Base-by-base conservation (phyloP, 129 eudicot genomes). In the Flaveria sonorensis region DNA sequence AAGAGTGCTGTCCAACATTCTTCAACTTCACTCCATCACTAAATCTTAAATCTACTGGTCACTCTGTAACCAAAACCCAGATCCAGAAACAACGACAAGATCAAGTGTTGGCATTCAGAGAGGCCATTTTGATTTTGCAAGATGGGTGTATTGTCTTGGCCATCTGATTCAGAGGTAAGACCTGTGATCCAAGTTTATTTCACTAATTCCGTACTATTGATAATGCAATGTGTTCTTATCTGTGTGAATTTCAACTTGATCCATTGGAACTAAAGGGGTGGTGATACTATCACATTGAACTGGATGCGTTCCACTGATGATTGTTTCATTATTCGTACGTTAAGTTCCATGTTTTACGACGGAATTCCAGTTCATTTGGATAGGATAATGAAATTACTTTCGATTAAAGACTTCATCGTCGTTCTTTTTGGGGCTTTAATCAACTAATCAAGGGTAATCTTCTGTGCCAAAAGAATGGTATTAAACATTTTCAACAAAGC, bases 101-200 rank as follows among this genome's bases (percentile, higher is more conserved):
- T 36, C 40, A 36, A 36, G 40, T 5, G 40, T 36, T 36, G 40
- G 40, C 40, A 36, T 36, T 36, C 40, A 36, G 40, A 36, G 40
- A 36, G 40, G 40, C 1, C 7, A 4, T 36, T 32, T 36, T 36
- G 40, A 36, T 36, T 36, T 36, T 6, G 40, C 40, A 36, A 45
- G 20, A 74, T 77, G 81, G 74, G 46, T 77, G 74, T 36, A 16
- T 21, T 39, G 18, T 66, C 81, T 66, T 77, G 81, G 81, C 81
- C 74, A 6, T 77, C 81, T 36, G 81, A 67, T 52, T 77, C 81
- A 8, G 74, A 77, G 68, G 81, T 77, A 6, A 63, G 9, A 3
- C 64, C 45, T 74, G 3, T 64, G 36, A 65, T 75, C 47, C 60
- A 46, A 3, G n/a, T 76, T 32, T 76, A 55, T 46, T 63, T 63